Evolutionary conservation across 2,329 filamentous ascomycete genomes (phyloP).

Genomic region (Penicillium sp.): DNA sequence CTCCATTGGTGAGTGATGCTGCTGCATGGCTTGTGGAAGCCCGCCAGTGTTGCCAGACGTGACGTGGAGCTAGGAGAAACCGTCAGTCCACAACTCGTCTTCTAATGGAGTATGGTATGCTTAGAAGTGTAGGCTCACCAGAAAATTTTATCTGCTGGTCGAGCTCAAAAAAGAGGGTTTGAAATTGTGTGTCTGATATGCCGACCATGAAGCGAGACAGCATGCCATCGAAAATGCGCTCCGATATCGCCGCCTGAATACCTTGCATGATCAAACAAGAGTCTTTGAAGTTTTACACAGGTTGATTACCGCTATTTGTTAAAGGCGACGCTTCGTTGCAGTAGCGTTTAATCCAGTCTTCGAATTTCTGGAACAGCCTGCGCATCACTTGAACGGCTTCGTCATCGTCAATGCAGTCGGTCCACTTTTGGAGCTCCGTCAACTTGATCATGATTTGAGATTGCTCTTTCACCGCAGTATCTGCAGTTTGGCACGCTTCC

Average conservation of each 20-base stretch:
- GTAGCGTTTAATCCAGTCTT: constrained; percentile 15
- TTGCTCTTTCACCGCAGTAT: constrained; percentile 2
- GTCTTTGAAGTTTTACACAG: too few species aligned
- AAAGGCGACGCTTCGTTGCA: constrained; percentile 1
- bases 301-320: background rate
- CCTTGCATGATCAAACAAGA: background rate
- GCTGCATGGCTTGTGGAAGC: background rate
- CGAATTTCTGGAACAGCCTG: constrained; percentile 11
- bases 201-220: background rate
- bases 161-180: background rate
- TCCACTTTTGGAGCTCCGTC: constrained; percentile 1
- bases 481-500: background rate
- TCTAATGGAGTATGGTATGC: background rate
- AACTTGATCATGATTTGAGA: constrained; percentile 3
- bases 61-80: background rate
- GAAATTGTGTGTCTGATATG: background rate
- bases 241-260: background rate
- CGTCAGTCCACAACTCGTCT: background rate
- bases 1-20: background rate
- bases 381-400: constrained; percentile 11
- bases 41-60: background rate
- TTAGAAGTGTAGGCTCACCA: background rate
- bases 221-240: background rate
- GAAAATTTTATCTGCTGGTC: background rate
- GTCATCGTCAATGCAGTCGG: constrained; percentile 15